Conservation (phyloP, 306 rosid species). For the Trichosanthes truncata region DNA sequence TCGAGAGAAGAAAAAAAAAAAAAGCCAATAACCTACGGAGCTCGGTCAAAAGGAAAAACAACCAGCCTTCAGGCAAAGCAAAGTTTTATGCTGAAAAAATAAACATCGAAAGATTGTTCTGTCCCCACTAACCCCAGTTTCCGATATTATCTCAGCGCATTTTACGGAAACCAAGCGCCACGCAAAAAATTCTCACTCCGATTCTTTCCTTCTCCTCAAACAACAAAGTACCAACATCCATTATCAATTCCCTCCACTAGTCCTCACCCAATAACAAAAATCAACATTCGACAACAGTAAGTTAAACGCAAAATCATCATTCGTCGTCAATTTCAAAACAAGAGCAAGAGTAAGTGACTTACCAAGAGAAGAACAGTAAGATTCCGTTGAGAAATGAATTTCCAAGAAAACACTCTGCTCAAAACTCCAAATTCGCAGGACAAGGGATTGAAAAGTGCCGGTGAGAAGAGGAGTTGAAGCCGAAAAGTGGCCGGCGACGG, state of each 20-base stretch:
- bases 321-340: background rate
- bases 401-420: conserved; percentile 9
- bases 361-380: conserved; percentile 11
- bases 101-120: background rate
- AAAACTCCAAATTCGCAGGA: conserved; percentile 11
- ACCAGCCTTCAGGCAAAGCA: background rate
- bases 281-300: conserved; percentile 1
- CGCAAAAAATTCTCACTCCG: background rate
- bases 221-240: background rate
- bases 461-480: background rate
- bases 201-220: conserved; percentile 6
- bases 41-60: background rate
- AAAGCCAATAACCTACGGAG: background rate
- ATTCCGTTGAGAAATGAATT: conserved; percentile 6
- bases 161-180: background rate
- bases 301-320: background rate
- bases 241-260: background rate
- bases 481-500: background rate
- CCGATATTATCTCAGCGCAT: background rate
- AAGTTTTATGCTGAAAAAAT: background rate
- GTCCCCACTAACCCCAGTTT: background rate
- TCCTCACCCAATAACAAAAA: background rate
- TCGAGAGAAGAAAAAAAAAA: background rate
- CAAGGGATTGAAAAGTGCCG: background rate
- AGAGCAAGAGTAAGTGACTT: conserved; percentile 19